Base-by-base conservation (phyloP, 2,329 filamentous ascomycete genomes). In the Acarospora socialis region DNA sequence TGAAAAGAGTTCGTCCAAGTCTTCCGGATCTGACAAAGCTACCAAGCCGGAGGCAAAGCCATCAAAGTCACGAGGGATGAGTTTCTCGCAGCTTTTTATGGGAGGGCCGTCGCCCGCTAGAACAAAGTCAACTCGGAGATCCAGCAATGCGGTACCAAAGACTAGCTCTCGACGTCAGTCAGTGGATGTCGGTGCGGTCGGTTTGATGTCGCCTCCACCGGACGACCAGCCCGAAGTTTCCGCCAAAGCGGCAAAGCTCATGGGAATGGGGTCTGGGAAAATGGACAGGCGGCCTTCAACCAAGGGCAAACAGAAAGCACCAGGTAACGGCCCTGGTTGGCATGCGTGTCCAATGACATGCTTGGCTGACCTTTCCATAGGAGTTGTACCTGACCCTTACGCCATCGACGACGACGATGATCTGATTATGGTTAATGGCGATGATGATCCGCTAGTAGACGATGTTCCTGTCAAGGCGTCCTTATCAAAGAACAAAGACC, bases 221-320 rank as follows among this genome's bases (percentile, higher is more conserved):
- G 81, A 84, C 18, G 71, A 78, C 19, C 59, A 65, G 24, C 65
- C 66, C 3, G 68, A 71, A 31, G 67, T 82, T 48, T 68, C 76
- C 5, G 67, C 73, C 27, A 92, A 92, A 54, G 82, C 81, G 17
- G 81, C 81, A 19, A 84, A 76, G 54, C 56, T 87, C 32, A 72
- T 90, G 72, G 84, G 60, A 43, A 55, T 70, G 37, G 61, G 53
- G 38, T 56, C 53, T 35, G 51, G 60, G 17, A 64, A 61, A 43
- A 61, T 59, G 25, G 60, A 61, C 8, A 61, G 60, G 30, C 61
- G 58, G 38, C 60, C 60, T 41, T 63, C 67, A 46, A 53, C 60
- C 44, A 60, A 68, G 50, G 66, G 67, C 34, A 72, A 62, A 33
- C 33, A 38, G 16, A 56, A 47, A 33, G 35, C 36, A 42, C 47